Evolutionary conservation across 345 rosid genomes (phyloP).

Genomic region (Kernera saxatilis): DNA sequence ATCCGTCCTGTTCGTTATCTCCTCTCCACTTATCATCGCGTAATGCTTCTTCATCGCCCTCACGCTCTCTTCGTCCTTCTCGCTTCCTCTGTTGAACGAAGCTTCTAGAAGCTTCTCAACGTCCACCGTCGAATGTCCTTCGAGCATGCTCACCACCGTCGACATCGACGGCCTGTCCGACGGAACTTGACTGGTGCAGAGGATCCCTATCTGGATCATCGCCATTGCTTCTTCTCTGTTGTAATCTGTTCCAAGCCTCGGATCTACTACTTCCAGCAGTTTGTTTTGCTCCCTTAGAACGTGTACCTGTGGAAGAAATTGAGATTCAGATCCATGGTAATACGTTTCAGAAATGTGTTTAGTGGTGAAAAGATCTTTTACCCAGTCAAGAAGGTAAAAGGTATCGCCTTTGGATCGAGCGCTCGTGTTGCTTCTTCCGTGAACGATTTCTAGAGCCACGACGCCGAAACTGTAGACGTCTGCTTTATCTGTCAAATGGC

Average conservation of each 20-base stretch:
- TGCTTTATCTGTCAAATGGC: conserved; percentile 41
- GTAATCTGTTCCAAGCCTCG: conserved; percentile 36
- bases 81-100: conserved; percentile 17
- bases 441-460: conserved; percentile 41
- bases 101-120: conserved; percentile 29
- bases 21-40: background rate
- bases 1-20: background rate
- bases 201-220: conserved; percentile 44
- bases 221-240: conserved; percentile 40
- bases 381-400: conserved; percentile 49
- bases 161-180: conserved; percentile 49
- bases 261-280: conserved; percentile 38
- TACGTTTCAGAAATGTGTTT: background rate
- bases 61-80: conserved; percentile 11
- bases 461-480: conserved; percentile 48
- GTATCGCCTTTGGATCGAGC: conserved; percentile 23
- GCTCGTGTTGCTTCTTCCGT: conserved; percentile 40
- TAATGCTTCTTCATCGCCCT: conserved; percentile 36
- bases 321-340: background rate
- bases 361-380: background rate
- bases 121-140: conserved; percentile 35
- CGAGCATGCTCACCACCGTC: conserved; percentile 52
- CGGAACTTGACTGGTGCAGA: conserved; percentile 39
- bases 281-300: conserved; percentile 38
- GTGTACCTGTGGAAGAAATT: conserved; percentile 26